Base-by-base conservation (phyloP, 148 eudicot species). In the Amaranthus palmeri region DNA sequence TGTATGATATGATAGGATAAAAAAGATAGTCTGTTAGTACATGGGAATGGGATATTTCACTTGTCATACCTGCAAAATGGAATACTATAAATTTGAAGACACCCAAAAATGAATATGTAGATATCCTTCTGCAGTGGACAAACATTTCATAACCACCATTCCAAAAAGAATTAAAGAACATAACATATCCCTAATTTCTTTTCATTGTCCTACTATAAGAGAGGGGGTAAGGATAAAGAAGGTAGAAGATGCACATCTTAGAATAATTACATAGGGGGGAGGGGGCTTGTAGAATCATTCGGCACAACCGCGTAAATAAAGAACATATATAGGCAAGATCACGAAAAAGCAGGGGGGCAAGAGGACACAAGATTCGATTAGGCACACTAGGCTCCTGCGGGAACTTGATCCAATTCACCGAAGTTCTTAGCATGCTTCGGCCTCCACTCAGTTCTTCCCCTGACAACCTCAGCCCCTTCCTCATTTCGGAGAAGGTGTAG, bases 401-500 rank as follows among this genome's bases (percentile, higher is more conserved):
- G 81, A 65, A 72, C 74, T 57, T 74, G 82, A 73, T 66, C 80
- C 47, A 82, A 36, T 49, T 75, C 81, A 43, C 83, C 84, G 10
- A 82, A 73, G 74, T 69, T 76, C 50, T 85, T 79, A 61, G 78
- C 83, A 55, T 69, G 77, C 75, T 89, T 95, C 2, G 97, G 97
- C 85, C 96, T 83, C 98, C 98, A 95, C 67, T 81, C 81, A 42
- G 93, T 91, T 76, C 96, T 80, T 47, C 83, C 93, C 83, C 92
- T 85, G 40, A 95, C 82, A 50, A 95, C 86, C 79, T 91, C 98
- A 1, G 83, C 87, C 48, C 98, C 98, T 46, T 76, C 86, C 80
- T 91, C 93, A 0, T 89, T 86, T 73, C 87, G 86, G 61, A 95
- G 96, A 78, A 89, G 52, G 73, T 95, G 98, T 80, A 88, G 90